Conservation (phyloP, 352 stramenopile species). For the Peronospora farinosa region DNA sequence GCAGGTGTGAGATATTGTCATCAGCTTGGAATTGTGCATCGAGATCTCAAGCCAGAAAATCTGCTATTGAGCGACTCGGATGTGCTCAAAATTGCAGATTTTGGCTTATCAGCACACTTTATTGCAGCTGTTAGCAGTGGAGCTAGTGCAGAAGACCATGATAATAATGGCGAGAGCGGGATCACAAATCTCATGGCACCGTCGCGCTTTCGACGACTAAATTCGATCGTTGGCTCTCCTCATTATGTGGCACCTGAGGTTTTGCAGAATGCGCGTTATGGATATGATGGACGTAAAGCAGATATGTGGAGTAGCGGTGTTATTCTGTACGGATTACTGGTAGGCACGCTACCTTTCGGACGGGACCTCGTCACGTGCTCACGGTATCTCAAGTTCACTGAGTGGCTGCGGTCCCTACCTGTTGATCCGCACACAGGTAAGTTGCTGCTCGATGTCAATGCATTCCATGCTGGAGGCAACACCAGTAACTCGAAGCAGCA, state of each 20-base stretch:
- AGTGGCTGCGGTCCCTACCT: slow-evolving; percentile 81
- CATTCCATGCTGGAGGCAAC: slow-evolving; percentile 34
- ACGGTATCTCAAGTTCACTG: slow-evolving; percentile 91
- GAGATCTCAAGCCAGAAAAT: slow-evolving; percentile 96
- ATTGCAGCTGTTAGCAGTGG: slow-evolving; percentile 73
- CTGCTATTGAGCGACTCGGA: slow-evolving; percentile 88
- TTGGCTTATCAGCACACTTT: slow-evolving; percentile 90
- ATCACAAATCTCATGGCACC: slow-evolving; percentile 26
- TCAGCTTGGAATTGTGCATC: slow-evolving; percentile 89
- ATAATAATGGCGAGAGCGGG: slow-evolving; percentile 24
- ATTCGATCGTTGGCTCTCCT: slow-evolving; percentile 93
- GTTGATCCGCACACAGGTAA: slow-evolving; percentile 61
- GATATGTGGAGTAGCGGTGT: slow-evolving; percentile 92
- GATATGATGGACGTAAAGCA: slow-evolving; percentile 89
- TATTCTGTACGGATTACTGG: slow-evolving; percentile 89
- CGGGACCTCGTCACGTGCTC: slow-evolving; percentile 91
- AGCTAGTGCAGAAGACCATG: slow-evolving; percentile 30
- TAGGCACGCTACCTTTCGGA: slow-evolving; percentile 92
- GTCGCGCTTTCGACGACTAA: slow-evolving; percentile 82
- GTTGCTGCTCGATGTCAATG: slow-evolving; percentile 44
- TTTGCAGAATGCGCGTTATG: slow-evolving; percentile 82
- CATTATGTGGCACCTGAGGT: slow-evolving; percentile 97
- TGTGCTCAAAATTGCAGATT: slow-evolving; percentile 93
- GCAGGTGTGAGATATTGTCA: slow-evolving; percentile 88
- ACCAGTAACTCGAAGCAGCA: slow-evolving; percentile 16